These are phyloP conservation scores for Polyplosphaeria fusca DNA, from an alignment of 495 filamentous ascomycete species.

Conservation along the genomic window DNA sequence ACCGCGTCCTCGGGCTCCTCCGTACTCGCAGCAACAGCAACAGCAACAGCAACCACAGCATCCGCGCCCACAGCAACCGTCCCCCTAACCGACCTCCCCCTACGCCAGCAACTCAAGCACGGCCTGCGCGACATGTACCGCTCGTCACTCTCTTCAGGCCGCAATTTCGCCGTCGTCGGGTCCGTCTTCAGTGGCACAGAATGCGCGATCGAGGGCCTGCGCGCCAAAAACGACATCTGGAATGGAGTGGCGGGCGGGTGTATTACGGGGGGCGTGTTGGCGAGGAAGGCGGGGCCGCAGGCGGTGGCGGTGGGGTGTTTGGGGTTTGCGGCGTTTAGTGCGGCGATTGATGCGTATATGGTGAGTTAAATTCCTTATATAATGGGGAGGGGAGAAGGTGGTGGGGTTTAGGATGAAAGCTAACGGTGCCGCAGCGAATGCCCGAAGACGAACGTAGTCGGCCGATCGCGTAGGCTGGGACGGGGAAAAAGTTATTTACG, in stretches of 20 bases:
- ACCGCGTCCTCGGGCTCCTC: not conserved
- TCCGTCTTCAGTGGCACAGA: constrained; percentile 89
- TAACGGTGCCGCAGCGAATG: constrained; percentile 28
- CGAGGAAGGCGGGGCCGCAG: constrained; percentile 80
- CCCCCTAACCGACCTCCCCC: constrained; percentile 54
- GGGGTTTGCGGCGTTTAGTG: constrained; percentile 92
- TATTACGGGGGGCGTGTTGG: constrained; percentile 84
- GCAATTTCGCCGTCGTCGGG: constrained; percentile 92
- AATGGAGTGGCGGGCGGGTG: constrained; percentile 89
- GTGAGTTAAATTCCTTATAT: constrained; percentile 9
- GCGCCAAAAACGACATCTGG: constrained; percentile 88
- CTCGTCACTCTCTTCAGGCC: constrained; percentile 78
- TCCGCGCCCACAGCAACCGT: constrained; percentile 27
- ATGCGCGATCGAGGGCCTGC: constrained; percentile 87
- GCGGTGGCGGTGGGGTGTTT: constrained; percentile 86
- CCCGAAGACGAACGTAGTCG: constrained; percentile 34
- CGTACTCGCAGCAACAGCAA: not conserved
- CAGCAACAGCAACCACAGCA: not conserved
- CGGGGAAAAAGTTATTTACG: no score
- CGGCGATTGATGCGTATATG: constrained; percentile 92
- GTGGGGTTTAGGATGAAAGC: not conserved
- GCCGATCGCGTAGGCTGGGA: constrained; percentile 21
- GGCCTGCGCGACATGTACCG: constrained; percentile 94
- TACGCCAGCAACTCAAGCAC: constrained; percentile 71
- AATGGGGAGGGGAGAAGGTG: not conserved